Percentiles rank a stretch among this genome's conserved stretches.
These are phyloP conservation scores for Brettanomyces bruxellensis DNA, from an alignment of 805 yeast species.

Conservation along the genomic window DNA sequence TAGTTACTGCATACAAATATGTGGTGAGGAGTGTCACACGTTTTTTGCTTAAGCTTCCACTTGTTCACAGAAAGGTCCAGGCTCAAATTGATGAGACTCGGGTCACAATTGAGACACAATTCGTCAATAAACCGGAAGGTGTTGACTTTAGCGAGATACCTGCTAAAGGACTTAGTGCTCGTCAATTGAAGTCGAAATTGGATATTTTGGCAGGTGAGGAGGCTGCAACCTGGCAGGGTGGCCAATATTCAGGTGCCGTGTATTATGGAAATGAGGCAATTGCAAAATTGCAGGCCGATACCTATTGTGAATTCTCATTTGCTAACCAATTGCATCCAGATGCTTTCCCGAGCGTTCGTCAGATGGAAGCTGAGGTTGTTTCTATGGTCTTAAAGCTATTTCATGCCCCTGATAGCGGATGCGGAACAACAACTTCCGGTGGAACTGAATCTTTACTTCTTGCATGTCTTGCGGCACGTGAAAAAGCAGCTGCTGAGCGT, in stretches of 20 bases:
- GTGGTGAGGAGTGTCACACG: conserved; percentile 7
- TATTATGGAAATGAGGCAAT: conserved; percentile 90
- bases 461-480: conserved; percentile 84
- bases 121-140: conserved; percentile 46
- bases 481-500: conserved; percentile 48
- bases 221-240: conserved; percentile 67
- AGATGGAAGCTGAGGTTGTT: conserved; percentile 94
- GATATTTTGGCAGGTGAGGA: conserved; percentile 43
- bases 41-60: conserved; percentile 16
- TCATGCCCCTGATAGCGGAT: conserved; percentile 65
- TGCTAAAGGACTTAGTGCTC: conserved; percentile 40
- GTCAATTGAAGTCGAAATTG: conserved; percentile 41
- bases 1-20: conserved; percentile 1
- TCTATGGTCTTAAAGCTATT: conserved; percentile 78
- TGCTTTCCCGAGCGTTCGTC: conserved; percentile 91
- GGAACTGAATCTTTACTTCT: conserved; percentile 90
- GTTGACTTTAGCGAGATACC: conserved; percentile 49
- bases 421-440: conserved; percentile 86
- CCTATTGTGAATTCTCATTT: conserved; percentile 69
- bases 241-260: conserved; percentile 90
- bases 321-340: conserved; percentile 97
- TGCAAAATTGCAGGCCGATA: conserved; percentile 62
- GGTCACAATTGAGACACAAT: conserved; percentile 40
- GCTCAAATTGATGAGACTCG: conserved; percentile 25
- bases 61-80: conserved; percentile 47